Evolutionary conservation across 768 basidiomycete species (phyloP).

Genomic region (Galerina marginata): DNA sequence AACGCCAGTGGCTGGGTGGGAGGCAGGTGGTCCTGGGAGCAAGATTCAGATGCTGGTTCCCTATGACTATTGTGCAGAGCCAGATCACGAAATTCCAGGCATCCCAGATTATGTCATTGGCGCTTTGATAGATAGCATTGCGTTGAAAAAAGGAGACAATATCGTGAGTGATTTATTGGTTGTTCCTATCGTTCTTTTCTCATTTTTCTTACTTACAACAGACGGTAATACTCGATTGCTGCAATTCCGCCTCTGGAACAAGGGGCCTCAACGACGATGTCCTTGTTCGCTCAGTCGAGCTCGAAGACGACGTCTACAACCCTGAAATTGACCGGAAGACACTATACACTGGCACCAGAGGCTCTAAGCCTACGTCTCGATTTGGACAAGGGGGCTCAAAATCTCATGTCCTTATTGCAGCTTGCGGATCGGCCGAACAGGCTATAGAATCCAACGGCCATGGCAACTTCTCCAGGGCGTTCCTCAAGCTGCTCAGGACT

Average conservation of each 20-base stretch:
- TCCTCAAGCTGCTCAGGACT: slow-evolving; percentile 9
- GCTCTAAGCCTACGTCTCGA: neutral
- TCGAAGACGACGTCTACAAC: neutral
- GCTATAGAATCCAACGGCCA: slow-evolving; percentile 4
- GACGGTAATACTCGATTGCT: slow-evolving; percentile 21
- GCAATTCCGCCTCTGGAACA: slow-evolving; percentile 17
- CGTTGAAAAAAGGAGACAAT: slow-evolving; percentile 17
- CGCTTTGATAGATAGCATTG: slow-evolving; percentile 11
- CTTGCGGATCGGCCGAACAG: slow-evolving; percentile 6
- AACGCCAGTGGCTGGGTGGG: neutral
- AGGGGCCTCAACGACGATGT: neutral
- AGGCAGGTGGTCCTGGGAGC: neutral
- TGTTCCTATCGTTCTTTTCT: neutral
- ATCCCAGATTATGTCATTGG: slow-evolving; percentile 19
- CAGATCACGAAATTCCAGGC: neutral
- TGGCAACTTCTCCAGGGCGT: slow-evolving; percentile 13
- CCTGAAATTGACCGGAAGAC: slow-evolving; percentile 1
- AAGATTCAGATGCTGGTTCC: slow-evolving; percentile 19
- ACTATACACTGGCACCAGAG: neutral
- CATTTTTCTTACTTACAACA: neutral
- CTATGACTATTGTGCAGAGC: slow-evolving; percentile 14
- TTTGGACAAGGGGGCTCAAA: slow-evolving; percentile 2
- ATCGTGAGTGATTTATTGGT: slow-evolving; percentile 10
- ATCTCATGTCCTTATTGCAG: slow-evolving; percentile 18
- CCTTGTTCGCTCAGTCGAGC: slow-evolving; percentile 4